Conservation (phyloP, 2,329 filamentous ascomycete species). For the Fusarium incarnatum region DNA sequence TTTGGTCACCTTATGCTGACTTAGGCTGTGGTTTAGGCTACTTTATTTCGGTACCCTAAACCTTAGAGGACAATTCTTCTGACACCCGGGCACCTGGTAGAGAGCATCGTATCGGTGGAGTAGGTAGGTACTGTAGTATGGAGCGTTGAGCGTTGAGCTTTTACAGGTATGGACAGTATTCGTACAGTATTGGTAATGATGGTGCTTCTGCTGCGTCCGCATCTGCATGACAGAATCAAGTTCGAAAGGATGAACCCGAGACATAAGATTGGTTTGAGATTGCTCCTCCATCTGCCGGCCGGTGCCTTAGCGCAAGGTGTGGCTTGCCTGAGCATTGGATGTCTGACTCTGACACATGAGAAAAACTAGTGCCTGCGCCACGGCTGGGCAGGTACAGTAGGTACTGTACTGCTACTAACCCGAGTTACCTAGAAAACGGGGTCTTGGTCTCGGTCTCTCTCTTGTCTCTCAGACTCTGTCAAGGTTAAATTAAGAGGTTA, state of each 20-base stretch:
- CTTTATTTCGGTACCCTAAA: too few species aligned
- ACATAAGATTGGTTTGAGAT: background rate
- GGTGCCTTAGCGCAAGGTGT: background rate
- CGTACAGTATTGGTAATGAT: background rate
- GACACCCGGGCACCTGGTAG: background rate
- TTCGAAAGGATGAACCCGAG: background rate
- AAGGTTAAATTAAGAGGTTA: conserved; percentile 10
- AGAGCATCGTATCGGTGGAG: background rate
- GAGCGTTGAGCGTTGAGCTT: background rate
- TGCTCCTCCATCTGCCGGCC: background rate
- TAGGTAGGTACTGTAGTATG: background rate
- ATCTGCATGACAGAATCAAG: background rate
- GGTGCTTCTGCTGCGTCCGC: background rate
- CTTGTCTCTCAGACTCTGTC: background rate
- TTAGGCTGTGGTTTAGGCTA: too few species aligned
- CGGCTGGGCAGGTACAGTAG: background rate
- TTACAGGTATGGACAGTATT: background rate
- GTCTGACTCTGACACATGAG: background rate
- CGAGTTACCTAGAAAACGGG: background rate
- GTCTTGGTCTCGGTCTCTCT: background rate
- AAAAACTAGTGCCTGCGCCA: conserved; percentile 10
- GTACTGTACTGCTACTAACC: background rate
- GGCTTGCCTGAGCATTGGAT: background rate
- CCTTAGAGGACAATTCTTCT: too few species aligned
- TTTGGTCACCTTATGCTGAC: too few species aligned